Evolutionary conservation across 257 asterid genomes (phyloP).

Genomic region (Primulina huaijiensis): DNA sequence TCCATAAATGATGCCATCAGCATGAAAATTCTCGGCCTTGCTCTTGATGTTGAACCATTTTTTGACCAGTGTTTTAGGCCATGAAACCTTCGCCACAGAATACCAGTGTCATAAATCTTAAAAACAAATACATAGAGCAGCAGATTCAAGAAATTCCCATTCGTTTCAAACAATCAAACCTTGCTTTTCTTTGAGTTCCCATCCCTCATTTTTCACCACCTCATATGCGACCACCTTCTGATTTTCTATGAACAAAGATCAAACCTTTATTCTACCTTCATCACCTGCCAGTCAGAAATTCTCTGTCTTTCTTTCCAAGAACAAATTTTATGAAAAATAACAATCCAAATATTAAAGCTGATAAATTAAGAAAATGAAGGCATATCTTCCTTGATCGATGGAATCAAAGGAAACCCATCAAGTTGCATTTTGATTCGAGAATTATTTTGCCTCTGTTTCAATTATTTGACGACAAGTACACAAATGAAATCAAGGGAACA

Average conservation of each 20-base stretch:
- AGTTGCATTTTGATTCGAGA: slow-evolving; percentile 27
- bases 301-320: background rate
- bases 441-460: background rate
- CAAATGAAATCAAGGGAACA: slow-evolving; percentile 9
- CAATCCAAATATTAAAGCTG: slow-evolving; percentile 3
- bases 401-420: slow-evolving; percentile 1
- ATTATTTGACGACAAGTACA: background rate
- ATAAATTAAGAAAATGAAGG: background rate
- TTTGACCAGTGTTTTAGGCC: slow-evolving; percentile 27
- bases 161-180: slow-evolving; percentile 29
- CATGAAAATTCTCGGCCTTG: slow-evolving; percentile 23
- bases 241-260: background rate
- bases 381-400: background rate
- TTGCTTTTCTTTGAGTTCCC: slow-evolving; percentile 42
- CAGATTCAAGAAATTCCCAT: background rate
- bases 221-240: slow-evolving; percentile 23
- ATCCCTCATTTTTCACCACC: slow-evolving; percentile 46
- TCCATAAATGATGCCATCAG: slow-evolving; percentile 24
- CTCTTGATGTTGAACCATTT: slow-evolving; percentile 27
- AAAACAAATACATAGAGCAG: background rate
- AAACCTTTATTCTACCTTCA: background rate
- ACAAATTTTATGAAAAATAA: slow-evolving; percentile 6
- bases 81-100: slow-evolving; percentile 12
- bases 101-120: background rate
- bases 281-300: background rate